Evolutionary conservation across 192 early-diverging fungal genomes (phyloP).

Genomic region (Backusella morwellensis): DNA sequence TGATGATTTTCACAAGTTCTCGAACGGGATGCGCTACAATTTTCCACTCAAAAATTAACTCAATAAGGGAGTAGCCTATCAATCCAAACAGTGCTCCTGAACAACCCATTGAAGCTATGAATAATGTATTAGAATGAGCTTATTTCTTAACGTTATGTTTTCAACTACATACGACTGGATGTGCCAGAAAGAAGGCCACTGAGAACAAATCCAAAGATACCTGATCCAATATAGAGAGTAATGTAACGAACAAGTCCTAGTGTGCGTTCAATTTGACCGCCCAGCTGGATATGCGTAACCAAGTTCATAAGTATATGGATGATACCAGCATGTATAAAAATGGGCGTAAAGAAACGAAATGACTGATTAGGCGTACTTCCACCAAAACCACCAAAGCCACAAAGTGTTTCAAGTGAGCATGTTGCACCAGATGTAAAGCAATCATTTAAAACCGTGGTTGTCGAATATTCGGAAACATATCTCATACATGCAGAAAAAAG

Average conservation of each 20-base stretch:
- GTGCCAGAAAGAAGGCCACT: constrained; percentile 59
- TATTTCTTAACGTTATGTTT: constrained; percentile 35
- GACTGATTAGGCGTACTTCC: constrained; percentile 63
- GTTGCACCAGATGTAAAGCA: constrained; percentile 6
- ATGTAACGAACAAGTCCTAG: constrained; percentile 73
- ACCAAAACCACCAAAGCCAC: constrained; percentile 59
- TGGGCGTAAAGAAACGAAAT: constrained; percentile 76
- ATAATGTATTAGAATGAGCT: constrained; percentile 6
- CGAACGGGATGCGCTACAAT: constrained; percentile 58
- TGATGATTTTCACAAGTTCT: constrained; percentile 65
- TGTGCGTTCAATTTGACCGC: constrained; percentile 71
- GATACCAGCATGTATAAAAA: constrained; percentile 84
- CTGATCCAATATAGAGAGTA: constrained; percentile 61
- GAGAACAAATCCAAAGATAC: constrained; percentile 79
- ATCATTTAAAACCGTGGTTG: constrained; percentile 10
- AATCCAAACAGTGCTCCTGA: constrained; percentile 67
- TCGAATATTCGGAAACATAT: constrained; percentile 27
- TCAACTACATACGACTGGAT: neutral
- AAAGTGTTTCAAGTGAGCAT: constrained; percentile 59
- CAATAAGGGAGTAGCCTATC: constrained; percentile 74
- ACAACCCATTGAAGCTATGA: constrained; percentile 56
- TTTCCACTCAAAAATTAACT: constrained; percentile 78
- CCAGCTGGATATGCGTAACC: constrained; percentile 65
- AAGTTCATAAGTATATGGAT: constrained; percentile 79
- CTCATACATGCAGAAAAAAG: constrained; percentile 83